phyloP scores from a whole-genome alignment of 345 rosid genomes.

The sweet orange (Citrus sinensis) region DVS_A1.0 CM039163.1:46751501-46752000 shows the following conservation, averaged over 20 bases:
- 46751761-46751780: conserved; percentile 30
- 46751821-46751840: conserved; percentile 8
- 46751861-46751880: conserved; percentile 1
- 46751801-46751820: conserved; percentile 4
- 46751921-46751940: conserved; percentile 13
- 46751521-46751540: not conserved
- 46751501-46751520: too few relatives aligned
- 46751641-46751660: not conserved
- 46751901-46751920: conserved; percentile 3
- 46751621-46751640: conserved; percentile 1
- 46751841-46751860: conserved; percentile 25
- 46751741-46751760: conserved; percentile 3
- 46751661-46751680: not conserved
- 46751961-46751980: not conserved
- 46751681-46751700: not conserved
- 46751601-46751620: conserved; percentile 1
- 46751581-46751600: not conserved
- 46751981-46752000: conserved; percentile 3
- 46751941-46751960: not conserved
- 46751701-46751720: conserved; percentile 26
- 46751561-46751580: not conserved
- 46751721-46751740: conserved; percentile 19
- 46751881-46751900: conserved; percentile 21
- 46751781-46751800: conserved; percentile 32
- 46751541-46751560: not conserved